Evolutionary conservation across 2,329 filamentous ascomycete genomes (phyloP).

Genomic region (Thelonectria blattea): DNA sequence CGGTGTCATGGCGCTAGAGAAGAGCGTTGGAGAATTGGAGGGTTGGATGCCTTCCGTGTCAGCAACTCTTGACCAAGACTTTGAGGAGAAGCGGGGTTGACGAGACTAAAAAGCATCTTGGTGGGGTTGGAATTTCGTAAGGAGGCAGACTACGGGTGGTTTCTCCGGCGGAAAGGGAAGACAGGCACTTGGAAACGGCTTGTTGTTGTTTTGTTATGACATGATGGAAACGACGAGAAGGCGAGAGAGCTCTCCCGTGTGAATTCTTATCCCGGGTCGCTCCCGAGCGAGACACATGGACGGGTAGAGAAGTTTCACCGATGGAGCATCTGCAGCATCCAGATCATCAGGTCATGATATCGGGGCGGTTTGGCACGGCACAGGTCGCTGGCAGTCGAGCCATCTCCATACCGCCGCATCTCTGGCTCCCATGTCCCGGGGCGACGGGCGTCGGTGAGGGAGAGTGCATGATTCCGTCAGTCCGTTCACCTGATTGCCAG

Average conservation of each 20-base stretch:
- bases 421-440: slow-evolving; percentile 3
- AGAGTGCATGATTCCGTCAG: slow-evolving; percentile 9
- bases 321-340: background rate
- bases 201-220: slow-evolving; percentile 5
- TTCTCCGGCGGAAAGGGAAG: slow-evolving; percentile 5
- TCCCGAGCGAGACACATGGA: background rate
- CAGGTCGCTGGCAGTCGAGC: background rate
- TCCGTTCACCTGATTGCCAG: background rate
- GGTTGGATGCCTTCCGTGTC: background rate
- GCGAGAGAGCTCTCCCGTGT: background rate
- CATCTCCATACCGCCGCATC: slow-evolving; percentile 4
- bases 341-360: slow-evolving; percentile 21
- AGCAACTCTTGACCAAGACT: slow-evolving; percentile 10
- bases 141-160: slow-evolving; percentile 3
- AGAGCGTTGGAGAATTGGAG: background rate
- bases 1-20: no score
- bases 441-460: slow-evolving; percentile 4
- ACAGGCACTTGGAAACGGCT: background rate
- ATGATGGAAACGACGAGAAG: slow-evolving; percentile 1
- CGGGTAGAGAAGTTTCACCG: slow-evolving; percentile 10
- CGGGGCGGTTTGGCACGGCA: background rate
- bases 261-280: background rate
- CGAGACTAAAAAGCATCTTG: slow-evolving; percentile 10
- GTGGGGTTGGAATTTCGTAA: slow-evolving; percentile 26
- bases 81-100: slow-evolving; percentile 18